These are phyloP conservation scores for Aspergillus unguis DNA, from an alignment of 2,329 filamentous ascomycete genomes.

Conservation along the genomic window DNA sequence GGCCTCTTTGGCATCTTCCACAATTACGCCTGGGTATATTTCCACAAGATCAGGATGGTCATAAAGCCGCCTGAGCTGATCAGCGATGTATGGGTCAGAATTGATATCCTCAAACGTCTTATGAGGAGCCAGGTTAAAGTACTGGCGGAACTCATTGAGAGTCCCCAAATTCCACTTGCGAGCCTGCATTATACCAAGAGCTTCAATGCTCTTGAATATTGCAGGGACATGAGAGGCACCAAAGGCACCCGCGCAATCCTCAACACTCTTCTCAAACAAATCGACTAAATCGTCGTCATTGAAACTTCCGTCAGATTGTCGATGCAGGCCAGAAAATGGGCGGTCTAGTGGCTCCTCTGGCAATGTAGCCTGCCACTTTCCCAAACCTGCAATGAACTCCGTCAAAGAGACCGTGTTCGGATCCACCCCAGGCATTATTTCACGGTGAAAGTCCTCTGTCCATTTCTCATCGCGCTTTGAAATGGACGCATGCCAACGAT, in stretches of 20 bases:
- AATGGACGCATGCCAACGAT: constrained; percentile 63
- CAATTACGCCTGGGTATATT: constrained; percentile 57
- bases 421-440: constrained; percentile 44
- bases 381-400: constrained; percentile 41
- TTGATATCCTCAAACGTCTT: constrained; percentile 53
- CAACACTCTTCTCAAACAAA: constrained; percentile 57
- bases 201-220: constrained; percentile 59
- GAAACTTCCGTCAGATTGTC: constrained; percentile 52
- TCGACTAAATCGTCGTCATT: constrained; percentile 57
- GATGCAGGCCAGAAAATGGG: constrained; percentile 50
- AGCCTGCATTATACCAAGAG: constrained; percentile 60
- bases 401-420: constrained; percentile 32
- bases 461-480: constrained; percentile 60
- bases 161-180: constrained; percentile 61
- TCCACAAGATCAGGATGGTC: constrained; percentile 54
- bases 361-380: constrained; percentile 40
- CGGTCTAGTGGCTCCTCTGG: constrained; percentile 47
- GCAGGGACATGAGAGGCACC: constrained; percentile 59
- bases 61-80: constrained; percentile 47
- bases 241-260: constrained; percentile 59
- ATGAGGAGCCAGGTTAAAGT: constrained; percentile 51
- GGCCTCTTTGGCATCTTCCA: constrained; percentile 54
- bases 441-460: constrained; percentile 55
- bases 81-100: constrained; percentile 47
- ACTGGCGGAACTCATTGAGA: constrained; percentile 56